Conservation (phyloP, 2,329 filamentous ascomycete species). For the Fusarium veterinarium region DNA sequence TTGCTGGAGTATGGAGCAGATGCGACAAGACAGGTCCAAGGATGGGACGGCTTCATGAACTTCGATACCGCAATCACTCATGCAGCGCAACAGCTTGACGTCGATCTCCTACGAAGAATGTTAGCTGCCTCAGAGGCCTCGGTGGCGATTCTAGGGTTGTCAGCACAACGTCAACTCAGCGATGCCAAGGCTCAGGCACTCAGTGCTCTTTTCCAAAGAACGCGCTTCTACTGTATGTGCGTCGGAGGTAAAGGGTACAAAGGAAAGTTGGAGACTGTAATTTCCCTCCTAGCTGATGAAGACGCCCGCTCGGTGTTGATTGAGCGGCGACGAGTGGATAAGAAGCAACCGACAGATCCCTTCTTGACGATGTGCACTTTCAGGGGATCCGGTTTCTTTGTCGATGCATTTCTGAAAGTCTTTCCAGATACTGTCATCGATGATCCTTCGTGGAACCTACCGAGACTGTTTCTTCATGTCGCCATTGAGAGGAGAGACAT, state of each 20-base stretch:
- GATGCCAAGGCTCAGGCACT: not conserved
- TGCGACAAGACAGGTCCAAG: not conserved
- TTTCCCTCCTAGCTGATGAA: not conserved
- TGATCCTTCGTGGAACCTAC: not conserved
- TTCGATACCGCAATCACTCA: not conserved
- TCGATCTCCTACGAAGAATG: not conserved
- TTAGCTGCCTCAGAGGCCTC: not conserved
- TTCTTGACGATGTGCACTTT: not conserved
- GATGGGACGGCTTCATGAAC: not conserved
- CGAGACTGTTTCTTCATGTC: not conserved
- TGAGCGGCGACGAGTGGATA: accelerated
- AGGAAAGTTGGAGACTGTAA: not conserved
- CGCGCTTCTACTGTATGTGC: not conserved
- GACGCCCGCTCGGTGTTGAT: accelerated
- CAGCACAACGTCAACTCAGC: not conserved
- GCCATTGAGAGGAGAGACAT: not conserved
- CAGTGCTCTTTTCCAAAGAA: not conserved
- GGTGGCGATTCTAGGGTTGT: accelerated
- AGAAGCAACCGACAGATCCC: not conserved
- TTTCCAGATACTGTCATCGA: not conserved
- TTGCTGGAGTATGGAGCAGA: not conserved
- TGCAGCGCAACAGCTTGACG: not conserved
- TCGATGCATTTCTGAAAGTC: accelerated
- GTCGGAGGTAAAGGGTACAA: not conserved
- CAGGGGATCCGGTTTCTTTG: not conserved